Percentiles rank a stretch among this genome's conserved stretches.
These are phyloP conservation scores for Plasmopara halstedii DNA, from an alignment of 352 stramenopile species.

Conservation along the genomic window DNA sequence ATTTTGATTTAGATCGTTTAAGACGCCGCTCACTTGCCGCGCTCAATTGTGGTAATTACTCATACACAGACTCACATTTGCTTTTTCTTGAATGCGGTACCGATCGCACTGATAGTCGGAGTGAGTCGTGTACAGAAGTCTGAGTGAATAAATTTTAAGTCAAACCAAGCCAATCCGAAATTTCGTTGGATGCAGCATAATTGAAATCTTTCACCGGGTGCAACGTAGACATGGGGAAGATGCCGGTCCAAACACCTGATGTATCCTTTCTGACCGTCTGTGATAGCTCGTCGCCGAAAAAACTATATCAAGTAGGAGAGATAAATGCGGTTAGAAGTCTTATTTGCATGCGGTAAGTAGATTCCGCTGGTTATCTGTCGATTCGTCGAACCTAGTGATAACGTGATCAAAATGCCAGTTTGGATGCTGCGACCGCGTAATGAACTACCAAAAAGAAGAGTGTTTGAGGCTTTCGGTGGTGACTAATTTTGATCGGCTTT, in stretches of 20 bases:
- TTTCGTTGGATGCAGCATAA: slow-evolving; percentile 9
- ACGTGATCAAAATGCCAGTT: slow-evolving; percentile 75
- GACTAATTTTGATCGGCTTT: slow-evolving; percentile 30
- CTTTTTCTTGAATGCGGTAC: slow-evolving; percentile 36
- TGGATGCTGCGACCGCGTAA: slow-evolving; percentile 63
- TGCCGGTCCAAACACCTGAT: slow-evolving; percentile 13
- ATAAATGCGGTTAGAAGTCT: slow-evolving; percentile 56
- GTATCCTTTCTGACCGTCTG: slow-evolving; percentile 32
- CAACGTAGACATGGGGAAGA: slow-evolving; percentile 21
- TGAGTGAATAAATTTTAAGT: background rate
- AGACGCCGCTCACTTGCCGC: slow-evolving; percentile 25
- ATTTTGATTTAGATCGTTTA: slow-evolving; percentile 6
- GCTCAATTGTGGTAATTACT: slow-evolving; percentile 36
- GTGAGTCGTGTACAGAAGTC: slow-evolving; percentile 38
- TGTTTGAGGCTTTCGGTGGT: slow-evolving; percentile 50
- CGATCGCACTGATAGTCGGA: slow-evolving; percentile 29
- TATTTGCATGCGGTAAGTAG: too few relatives aligned
- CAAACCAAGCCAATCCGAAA: background rate
- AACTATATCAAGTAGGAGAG: slow-evolving; percentile 37
- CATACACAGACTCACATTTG: slow-evolving; percentile 32
- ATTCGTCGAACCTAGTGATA: slow-evolving; percentile 68
- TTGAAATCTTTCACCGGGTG: slow-evolving; percentile 51
- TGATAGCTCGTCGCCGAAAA: slow-evolving; percentile 35
- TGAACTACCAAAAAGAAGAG: slow-evolving; percentile 81
- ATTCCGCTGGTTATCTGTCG: slow-evolving; percentile 78